Evolutionary conservation across 2,329 filamentous ascomycete genomes (phyloP), one percentile per base, ranked within the genome.

Genomic region (Huntiella moniliformis): DNA sequence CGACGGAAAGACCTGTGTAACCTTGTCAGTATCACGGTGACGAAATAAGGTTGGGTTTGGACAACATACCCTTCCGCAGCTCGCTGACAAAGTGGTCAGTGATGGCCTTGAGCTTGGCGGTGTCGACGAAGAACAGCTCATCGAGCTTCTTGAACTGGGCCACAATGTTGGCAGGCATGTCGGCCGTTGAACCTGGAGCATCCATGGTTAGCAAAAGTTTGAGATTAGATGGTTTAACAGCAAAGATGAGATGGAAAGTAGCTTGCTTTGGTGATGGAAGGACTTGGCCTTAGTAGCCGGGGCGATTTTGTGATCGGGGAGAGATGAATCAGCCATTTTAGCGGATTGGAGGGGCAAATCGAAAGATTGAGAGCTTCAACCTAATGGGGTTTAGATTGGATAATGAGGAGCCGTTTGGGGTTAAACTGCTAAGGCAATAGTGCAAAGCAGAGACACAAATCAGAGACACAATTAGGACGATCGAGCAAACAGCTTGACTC

Each of bases 71-170:
- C 64, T 93, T 93, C 52, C 78, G 73, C 46, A 98, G 74, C 67
- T 98, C 91, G 32, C 71, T 72, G 43, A 92, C 71, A 60, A 98
- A 98, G 61, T 94, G 88, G 45, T 82, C 70, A 37, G 85, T 88
- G 57, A 98, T 87, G 53, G 80, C 64, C 73, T 96, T 96, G 47
- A 96, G 75, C 67, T 83, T 93, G 34, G 72, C 64, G 1, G 71
- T 71, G 53, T 81, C 73, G 39, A 96, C 77, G 8, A 78, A 82
- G 63, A 98, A 94, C 45, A 80, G 63, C 48, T 86, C 73, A 67
- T 96, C 91, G 17, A 96, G 72, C 51, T 74, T 70, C 61, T 82
- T 77, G 58, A 96, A 87, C 65, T 95, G 81, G 34, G 64, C 60
- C 45, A 84, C 67, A 53, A 95, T 73, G 63, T 85, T 78, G 66